Conservation (phyloP, 306 rosid genomes). For the Neltuma alba region DNA sequence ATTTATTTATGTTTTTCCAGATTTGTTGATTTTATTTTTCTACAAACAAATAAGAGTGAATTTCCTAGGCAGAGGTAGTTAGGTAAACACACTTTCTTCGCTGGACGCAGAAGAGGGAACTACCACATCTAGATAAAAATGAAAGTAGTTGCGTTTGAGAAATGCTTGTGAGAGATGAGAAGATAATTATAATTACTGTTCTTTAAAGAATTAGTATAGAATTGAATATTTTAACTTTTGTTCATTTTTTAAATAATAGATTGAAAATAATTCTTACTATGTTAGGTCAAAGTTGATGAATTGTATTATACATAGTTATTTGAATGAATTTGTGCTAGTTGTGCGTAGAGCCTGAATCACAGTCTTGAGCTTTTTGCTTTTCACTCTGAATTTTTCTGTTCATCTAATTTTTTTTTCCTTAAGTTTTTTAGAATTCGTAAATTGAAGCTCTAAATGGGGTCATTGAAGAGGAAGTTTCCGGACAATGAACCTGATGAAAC, state of each 20-base stretch:
- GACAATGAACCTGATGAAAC: slow-evolving; percentile 24
- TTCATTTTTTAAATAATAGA: too few relatives aligned
- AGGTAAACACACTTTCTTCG: not conserved
- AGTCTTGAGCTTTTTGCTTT: not conserved
- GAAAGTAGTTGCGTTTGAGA: not conserved
- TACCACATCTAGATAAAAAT: not conserved
- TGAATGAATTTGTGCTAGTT: not conserved
- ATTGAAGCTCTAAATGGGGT: slow-evolving; percentile 40
- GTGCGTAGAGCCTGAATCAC: not conserved
- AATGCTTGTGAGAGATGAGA: not conserved
- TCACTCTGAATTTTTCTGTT: not conserved
- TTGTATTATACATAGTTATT: not conserved
- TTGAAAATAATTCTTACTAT: too few relatives aligned
- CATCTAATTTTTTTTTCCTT: not conserved
- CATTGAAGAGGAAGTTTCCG: slow-evolving; percentile 58
- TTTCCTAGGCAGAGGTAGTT: not conserved
- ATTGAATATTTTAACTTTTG: too few relatives aligned
- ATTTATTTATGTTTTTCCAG: not conserved
- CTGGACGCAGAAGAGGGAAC: not conserved
- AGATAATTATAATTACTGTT: not conserved
- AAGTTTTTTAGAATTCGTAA: not conserved
- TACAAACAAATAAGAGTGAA: not conserved
- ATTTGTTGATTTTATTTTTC: not conserved
- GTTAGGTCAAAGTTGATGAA: not conserved
- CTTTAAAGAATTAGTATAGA: too few relatives aligned